Base-by-base conservation (phyloP, 768 basidiomycete species). In the Podaxis carcinomalis region DNA sequence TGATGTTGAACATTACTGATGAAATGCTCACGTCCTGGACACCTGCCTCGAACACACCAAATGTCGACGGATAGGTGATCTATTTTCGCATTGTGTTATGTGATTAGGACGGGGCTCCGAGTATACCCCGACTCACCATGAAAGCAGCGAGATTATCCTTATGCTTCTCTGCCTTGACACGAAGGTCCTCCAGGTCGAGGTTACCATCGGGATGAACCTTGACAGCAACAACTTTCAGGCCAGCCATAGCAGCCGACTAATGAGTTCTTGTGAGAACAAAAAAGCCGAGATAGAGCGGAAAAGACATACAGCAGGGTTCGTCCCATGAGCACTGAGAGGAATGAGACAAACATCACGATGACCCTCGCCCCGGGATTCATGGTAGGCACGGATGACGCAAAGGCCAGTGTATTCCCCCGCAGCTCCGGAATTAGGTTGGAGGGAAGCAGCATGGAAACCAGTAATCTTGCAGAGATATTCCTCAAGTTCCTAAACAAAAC, bases 341-440 rank as follows among this genome's bases (percentile, higher is more conserved):
- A 98, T 96, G 55, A 98, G 75, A 70, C 95, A 98, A 53, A 98
- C 83, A 71, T 98, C 84, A 49, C 97, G 86, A 65, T 95, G 85
- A 1, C 79, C 82, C 68, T 98, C 88, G 35, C 91, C 91, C 21
- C 88, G 87, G 56, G 93, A 91, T 70, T 90, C 89, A 68, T 98
- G 94, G 74, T 95, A 99, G 9, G 95, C 95, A 51, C 89, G 85
- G 69, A 99, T 98, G 62, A 98, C 89, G 55, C 85, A 88, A 21
- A 99, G 83, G n/a, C 97, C 97, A 35, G 97, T 85, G 68, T 95
- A 99, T 76, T 99, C 97, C 27, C 97, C 97, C 62, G 95, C 93
- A 16, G 97, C 97, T 47, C 97, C 97, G 13, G 97, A 98, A 74
- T 99, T 99, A 37, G 97, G 97, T 72, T 99, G 97, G n/a, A 99